Evolutionary conservation across 257 asterid species (phyloP), one percentile per base, ranked within the genome.

Genomic region (Paraleonurus japonicus): DNA sequence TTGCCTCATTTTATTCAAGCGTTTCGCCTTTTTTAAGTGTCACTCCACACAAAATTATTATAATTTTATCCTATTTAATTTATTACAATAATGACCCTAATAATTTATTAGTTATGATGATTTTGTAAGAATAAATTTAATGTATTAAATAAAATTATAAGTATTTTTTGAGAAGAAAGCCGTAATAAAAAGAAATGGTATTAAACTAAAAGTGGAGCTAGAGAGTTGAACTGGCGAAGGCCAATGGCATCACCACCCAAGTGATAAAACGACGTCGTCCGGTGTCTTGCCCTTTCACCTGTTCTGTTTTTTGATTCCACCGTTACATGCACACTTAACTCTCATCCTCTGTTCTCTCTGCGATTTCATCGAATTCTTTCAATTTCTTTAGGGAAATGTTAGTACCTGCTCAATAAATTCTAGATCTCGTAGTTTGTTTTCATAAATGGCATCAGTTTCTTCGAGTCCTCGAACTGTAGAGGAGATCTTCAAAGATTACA

Each of bases 401-500:
- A 22, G 43, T 59, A n/a, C 41, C 72, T 66, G 59, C 72, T 69
- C 67, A 50, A 17, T 72, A 39, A 15, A 48, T 27, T 57, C 2
- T 66, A 80, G 87, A 85, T 82, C 89, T 80, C 74, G 48, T 26
- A n/a, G 47, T 32, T 70, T 53, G 4, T 61, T 8, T 3, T 53
- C 79, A 30, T 33, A 64, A 71, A 89, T 89, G 95, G 87, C 95
- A 3, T 74, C 90, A 16, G 73, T 79, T 65, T 75, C 85, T 12
- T 76, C 86, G 20, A 81, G 77, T 61, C 92, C 88, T 54, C 87
- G 90, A 61, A 81, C 95, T 43, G 96, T 90, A 7, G 96, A 90
- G 81, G 95, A 90, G 80, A 90, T 90, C 85, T 90, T 83, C 81
- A 90, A 86, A 55, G 96, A 90, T 82, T 88, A 71, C 89, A 74